Percentiles rank a stretch among this genome's conserved stretches.
These are phyloP conservation scores for Leccinum obscurum DNA, from an alignment of 768 basidiomycete genomes.

Conservation along the genomic window DNA sequence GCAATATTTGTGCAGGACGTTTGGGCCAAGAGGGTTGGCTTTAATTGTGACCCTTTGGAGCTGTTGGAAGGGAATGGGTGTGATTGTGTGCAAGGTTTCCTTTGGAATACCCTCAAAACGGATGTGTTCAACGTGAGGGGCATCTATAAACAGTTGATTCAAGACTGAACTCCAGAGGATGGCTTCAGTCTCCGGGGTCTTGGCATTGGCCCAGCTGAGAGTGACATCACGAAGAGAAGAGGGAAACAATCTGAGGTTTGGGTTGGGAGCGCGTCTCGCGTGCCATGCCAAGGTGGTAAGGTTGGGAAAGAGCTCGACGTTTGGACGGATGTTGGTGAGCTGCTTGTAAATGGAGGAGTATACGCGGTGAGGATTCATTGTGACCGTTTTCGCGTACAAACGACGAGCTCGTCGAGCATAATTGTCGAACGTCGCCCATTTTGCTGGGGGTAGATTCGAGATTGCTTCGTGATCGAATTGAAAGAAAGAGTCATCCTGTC, in stretches of 20 bases:
- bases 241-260: constrained; percentile 22
- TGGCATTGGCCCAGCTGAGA: constrained; percentile 23
- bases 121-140: constrained; percentile 23
- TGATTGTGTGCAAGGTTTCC: constrained; percentile 13
- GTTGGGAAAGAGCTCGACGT: constrained; percentile 27
- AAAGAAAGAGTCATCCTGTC: constrained; percentile 21
- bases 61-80: constrained; percentile 19
- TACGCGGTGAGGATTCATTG: constrained; percentile 26
- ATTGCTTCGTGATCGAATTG: constrained; percentile 9
- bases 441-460: constrained; percentile 11
- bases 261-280: constrained; percentile 12
- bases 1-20: constrained; percentile 27
- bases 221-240: constrained; percentile 23
- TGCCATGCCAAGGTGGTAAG: constrained; percentile 18
- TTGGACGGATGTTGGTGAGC: constrained; percentile 21
- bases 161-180: constrained; percentile 24
- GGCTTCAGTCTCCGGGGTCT: constrained; percentile 13
- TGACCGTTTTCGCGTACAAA: constrained; percentile 28
- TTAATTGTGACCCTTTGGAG: constrained; percentile 24
- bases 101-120: constrained; percentile 29
- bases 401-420: constrained; percentile 23
- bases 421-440: constrained; percentile 24
- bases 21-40: constrained; percentile 22
- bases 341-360: constrained; percentile 30
- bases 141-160: constrained; percentile 19